Base-by-base conservation (phyloP, 2,329 filamentous ascomycete genomes). In the Pleoardoris graminearum region DNA sequence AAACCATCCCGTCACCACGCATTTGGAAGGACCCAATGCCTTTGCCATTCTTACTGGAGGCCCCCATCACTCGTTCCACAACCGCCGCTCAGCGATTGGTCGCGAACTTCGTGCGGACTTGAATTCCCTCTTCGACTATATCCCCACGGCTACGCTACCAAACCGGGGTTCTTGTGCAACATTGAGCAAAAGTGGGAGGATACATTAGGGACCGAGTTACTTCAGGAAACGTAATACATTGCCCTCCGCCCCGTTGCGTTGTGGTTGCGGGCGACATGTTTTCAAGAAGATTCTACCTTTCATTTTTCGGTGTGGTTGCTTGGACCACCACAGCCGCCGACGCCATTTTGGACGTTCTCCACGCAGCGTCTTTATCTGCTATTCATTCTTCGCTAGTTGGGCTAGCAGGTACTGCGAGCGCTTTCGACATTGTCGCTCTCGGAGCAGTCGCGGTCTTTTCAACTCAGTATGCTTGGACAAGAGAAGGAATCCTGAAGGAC, bases 271-370 rank as follows among this genome's bases (percentile, higher is more conserved):
- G 37, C 48, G 59, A 53, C 50, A 66, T 62, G 59, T 25, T 55
- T 54, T 51, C 44, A 59, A 52, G 65, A 47, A 67, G 63, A 51
- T 58, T 62, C 39, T 71, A 62, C 50, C 55, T 69, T 48, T 71
- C 66, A 36, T 57, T 71, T 42, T 50, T 75, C 7, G 68, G 72
- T 16, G 60, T 63, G 33, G 51, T 70, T 21, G 66, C 73, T 25
- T 67, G 68, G 55, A 66, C 69, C 35, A 63, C 69, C 52, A 75
- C 68, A 39, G 61, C 70, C 44, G 65, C 65, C n/a, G 64, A 71
- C 30, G 59, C 70, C n/a, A 58, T 71, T 25, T 57, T 75, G 33
- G 61, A 68, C 11, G 65, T 75, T n/a, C 53, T 76, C 17, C 67
- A 75, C 37, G 65, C 73, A 3, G 57, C 61, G 7, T 68, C 71